phyloP scores from a whole-genome alignment of 2,329 filamentous ascomycete species.

The Pyricularia sp. region DNA sequence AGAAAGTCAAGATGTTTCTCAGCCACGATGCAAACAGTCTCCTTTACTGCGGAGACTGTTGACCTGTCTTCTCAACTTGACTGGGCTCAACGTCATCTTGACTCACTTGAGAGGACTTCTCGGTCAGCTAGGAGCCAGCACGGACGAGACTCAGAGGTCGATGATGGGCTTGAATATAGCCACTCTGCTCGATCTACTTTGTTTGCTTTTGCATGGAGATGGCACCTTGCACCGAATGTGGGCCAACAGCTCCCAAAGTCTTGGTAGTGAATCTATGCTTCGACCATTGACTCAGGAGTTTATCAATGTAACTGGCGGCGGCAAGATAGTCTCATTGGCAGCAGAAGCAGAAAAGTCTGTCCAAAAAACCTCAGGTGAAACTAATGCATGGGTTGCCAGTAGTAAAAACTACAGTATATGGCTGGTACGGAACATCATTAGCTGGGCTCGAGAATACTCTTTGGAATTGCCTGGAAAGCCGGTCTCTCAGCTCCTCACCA shows the following conservation, averaged over 20 bases:
- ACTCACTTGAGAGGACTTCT: conserved; percentile 58
- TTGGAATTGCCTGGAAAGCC: conserved; percentile 28
- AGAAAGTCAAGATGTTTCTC: background rate
- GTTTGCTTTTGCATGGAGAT: conserved; percentile 28
- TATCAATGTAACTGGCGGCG: conserved; percentile 35
- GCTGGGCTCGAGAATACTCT: conserved; percentile 26
- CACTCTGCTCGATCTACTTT: conserved; percentile 34
- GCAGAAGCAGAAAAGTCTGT: conserved; percentile 46
- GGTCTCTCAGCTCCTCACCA: conserved; percentile 40
- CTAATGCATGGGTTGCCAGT: conserved; percentile 50
- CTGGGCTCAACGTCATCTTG: conserved; percentile 69
- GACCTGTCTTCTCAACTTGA: conserved; percentile 59
- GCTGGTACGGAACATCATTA: conserved; percentile 56
- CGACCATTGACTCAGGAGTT: conserved; percentile 33
- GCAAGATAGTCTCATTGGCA: conserved; percentile 37
- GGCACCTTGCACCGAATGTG: conserved; percentile 27
- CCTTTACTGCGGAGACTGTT: conserved; percentile 35
- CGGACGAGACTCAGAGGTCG: conserved; percentile 20
- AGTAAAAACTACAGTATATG: conserved; percentile 59
- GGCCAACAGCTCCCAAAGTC: conserved; percentile 16
- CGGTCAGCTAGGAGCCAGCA: conserved; percentile 28
- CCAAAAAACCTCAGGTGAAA: conserved; percentile 21
- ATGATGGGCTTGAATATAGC: conserved; percentile 33
- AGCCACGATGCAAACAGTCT: conserved; percentile 12
- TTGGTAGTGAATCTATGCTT: conserved; percentile 12